phyloP scores from a whole-genome alignment of 179 eudicot genomes.

The Silene coronaria region DNA sequence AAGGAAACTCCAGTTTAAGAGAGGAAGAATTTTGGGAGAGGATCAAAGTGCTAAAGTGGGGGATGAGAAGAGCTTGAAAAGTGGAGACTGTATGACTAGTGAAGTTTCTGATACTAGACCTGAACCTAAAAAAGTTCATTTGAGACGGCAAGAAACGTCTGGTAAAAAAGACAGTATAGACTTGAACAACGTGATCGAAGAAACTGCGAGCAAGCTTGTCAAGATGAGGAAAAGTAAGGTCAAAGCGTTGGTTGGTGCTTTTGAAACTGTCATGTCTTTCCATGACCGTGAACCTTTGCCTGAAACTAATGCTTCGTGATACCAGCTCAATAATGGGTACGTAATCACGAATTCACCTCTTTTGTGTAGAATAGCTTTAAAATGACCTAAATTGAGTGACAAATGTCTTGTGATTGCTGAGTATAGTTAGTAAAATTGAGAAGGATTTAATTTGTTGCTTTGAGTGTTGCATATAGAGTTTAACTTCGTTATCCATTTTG shows the following conservation, averaged over 20 bases:
- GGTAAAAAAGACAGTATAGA: constrained; percentile 31
- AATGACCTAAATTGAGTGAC: constrained; percentile 11
- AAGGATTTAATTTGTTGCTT: not conserved
- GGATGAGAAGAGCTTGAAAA: constrained; percentile 26
- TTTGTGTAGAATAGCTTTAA: constrained; percentile 22
- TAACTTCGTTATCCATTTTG: not conserved
- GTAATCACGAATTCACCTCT: constrained; percentile 12
- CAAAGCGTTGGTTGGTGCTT: constrained; percentile 49
- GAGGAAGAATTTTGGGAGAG: constrained; percentile 22
- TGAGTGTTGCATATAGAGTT: not conserved
- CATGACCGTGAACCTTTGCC: constrained; percentile 29
- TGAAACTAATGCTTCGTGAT: constrained; percentile 31
- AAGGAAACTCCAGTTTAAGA: constrained; percentile 31
- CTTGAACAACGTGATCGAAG: constrained; percentile 43
- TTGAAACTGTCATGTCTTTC: constrained; percentile 43
- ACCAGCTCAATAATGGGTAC: constrained; percentile 6
- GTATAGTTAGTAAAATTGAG: constrained; percentile 13
- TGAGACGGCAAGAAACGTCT: constrained; percentile 41
- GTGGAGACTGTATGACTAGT: constrained; percentile 5
- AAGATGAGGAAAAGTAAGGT: constrained; percentile 45
- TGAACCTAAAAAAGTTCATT: constrained; percentile 27
- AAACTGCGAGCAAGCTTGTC: constrained; percentile 47
- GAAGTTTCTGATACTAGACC: constrained; percentile 17
- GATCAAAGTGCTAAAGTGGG: constrained; percentile 20
- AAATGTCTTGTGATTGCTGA: not conserved